These are phyloP conservation scores for Kodamaea laetipori DNA, from an alignment of 805 yeast genomes.

Conservation along the genomic window DNA sequence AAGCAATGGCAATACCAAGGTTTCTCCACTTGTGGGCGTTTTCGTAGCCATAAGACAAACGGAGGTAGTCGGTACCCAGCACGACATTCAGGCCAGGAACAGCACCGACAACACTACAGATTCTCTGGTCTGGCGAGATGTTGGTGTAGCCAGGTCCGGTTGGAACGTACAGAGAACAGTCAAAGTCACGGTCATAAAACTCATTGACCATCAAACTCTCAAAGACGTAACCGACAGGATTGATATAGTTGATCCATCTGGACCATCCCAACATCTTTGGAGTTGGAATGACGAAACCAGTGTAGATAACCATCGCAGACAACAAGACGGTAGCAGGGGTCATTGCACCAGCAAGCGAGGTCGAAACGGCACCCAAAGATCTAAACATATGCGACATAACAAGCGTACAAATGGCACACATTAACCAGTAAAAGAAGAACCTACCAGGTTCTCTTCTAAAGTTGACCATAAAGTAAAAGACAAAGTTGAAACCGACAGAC, in stretches of 20 bases:
- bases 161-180: constrained; percentile 53
- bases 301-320: constrained; percentile 57
- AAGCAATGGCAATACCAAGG: constrained; percentile 62
- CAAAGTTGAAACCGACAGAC: constrained; percentile 49
- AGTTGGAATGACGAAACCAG: constrained; percentile 48
- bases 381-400: constrained; percentile 54
- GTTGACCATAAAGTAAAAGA: constrained; percentile 55
- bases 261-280: constrained; percentile 60
- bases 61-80: constrained; percentile 33
- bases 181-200: constrained; percentile 48
- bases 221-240: constrained; percentile 44
- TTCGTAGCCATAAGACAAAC: constrained; percentile 45
- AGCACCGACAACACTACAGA: constrained; percentile 30
- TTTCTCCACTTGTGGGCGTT: constrained; percentile 62
- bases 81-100: constrained; percentile 25
- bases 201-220: constrained; percentile 62
- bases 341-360: constrained; percentile 44
- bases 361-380: constrained; percentile 45
- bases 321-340: constrained; percentile 48
- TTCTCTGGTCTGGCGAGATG: constrained; percentile 34
- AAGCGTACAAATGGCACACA: constrained; percentile 46
- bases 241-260: constrained; percentile 48
- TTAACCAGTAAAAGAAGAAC: constrained; percentile 54
- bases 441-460: constrained; percentile 54
- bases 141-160: constrained; percentile 39